phyloP scores from a whole-genome alignment of 768 basidiomycete genomes.

The Lactifluus piperatus region DNA sequence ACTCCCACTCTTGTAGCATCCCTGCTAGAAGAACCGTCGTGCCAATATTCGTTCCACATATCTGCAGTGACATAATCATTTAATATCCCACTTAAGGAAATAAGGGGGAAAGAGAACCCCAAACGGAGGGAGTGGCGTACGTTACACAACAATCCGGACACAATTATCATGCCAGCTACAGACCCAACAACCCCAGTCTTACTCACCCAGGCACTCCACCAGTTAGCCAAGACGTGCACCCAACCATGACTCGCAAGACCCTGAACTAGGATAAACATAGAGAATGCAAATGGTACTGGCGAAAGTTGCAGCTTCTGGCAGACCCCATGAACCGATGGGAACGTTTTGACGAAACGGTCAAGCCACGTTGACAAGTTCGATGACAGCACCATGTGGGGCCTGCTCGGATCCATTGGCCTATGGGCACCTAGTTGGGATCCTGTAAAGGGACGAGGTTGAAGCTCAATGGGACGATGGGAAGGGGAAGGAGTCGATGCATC shows the following conservation, averaged over 20 bases:
- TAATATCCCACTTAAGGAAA: background rate
- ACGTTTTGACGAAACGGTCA: constrained; percentile 27
- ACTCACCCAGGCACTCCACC: constrained; percentile 45
- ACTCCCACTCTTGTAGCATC: constrained; percentile 44
- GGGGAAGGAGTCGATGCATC: background rate
- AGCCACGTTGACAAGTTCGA: constrained; percentile 15
- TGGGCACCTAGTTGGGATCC: background rate
- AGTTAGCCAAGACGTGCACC: constrained; percentile 73
- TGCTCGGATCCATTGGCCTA: constrained; percentile 3
- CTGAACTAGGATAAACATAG: constrained; percentile 91
- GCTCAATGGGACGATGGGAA: background rate
- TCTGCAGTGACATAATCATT: constrained; percentile 18
- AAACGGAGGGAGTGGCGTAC: constrained; percentile 23
- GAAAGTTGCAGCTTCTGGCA: constrained; percentile 67
- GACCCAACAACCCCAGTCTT: constrained; percentile 30
- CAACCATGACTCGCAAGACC: constrained; percentile 75
- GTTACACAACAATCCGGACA: constrained; percentile 72
- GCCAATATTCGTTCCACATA: constrained; percentile 86
- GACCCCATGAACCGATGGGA: constrained; percentile 65
- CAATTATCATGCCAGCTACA: constrained; percentile 47
- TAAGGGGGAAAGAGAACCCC: background rate
- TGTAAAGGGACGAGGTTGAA: background rate
- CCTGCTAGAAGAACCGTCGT: constrained; percentile 85
- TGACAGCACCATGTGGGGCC: constrained; percentile 4
- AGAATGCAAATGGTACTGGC: constrained; percentile 86